phyloP scores from a whole-genome alignment of 306 rosid genomes.

The Hippophae rhamnoides region DNA sequence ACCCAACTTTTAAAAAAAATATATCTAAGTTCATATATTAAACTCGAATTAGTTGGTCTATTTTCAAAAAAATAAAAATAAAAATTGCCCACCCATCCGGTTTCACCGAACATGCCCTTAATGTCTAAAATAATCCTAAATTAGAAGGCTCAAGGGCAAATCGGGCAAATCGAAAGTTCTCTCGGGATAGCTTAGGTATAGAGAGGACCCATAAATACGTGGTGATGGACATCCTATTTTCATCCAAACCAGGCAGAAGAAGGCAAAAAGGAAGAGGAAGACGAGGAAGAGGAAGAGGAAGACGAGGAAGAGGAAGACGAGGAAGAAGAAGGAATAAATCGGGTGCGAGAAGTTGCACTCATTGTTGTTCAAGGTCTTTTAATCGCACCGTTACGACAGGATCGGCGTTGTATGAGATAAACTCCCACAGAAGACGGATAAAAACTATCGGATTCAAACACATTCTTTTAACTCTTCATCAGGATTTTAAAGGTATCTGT shows the following conservation, averaged over 20 bases:
- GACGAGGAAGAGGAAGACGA: conserved; percentile 5
- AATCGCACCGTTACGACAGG: conserved; percentile 19
- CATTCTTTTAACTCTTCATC: neutral
- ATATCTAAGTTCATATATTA: no score
- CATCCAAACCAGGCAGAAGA: conserved; percentile 18
- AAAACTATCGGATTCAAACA: conserved; percentile 2
- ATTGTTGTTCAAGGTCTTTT: conserved; percentile 6
- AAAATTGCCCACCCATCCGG: no score
- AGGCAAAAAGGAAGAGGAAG: conserved; percentile 1
- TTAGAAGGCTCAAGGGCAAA: neutral
- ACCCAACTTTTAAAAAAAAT: no score
- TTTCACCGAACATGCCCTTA: no score
- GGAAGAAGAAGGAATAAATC: conserved; percentile 12
- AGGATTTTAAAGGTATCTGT: neutral
- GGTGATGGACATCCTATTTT: conserved; percentile 12
- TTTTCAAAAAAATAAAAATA: no score
- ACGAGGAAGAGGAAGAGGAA: conserved; percentile 6
- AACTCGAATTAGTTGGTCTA: no score
- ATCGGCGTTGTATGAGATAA: conserved; percentile 5
- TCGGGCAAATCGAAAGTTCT: neutral
- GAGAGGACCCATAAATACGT: conserved; percentile 12
- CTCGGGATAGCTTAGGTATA: conserved; percentile 11
- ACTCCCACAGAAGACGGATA: conserved; percentile 2
- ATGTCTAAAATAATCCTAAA: no score
- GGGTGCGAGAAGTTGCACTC: conserved; percentile 9